Evolutionary conservation across 208 protist species (phyloP).

Genomic region (Acanthamoeba triangularis): DNA sequence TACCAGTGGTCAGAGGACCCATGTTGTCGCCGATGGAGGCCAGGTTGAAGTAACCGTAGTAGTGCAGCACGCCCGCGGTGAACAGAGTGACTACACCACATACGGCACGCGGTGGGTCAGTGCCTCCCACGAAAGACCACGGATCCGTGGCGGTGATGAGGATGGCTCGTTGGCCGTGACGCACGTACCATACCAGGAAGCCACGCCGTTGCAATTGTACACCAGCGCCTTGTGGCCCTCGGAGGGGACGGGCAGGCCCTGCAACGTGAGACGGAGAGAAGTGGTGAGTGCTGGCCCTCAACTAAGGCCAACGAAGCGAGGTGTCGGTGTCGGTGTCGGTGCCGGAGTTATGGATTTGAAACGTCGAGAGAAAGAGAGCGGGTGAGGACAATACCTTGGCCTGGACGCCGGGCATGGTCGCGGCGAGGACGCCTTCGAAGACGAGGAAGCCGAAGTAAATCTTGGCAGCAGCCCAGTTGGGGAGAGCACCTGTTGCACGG

Average conservation of each 20-base stretch:
- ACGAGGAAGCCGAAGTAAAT: conserved; percentile 76
- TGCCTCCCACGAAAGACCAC: not conserved
- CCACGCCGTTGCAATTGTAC: conserved; percentile 95
- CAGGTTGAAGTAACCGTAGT: conserved; percentile 55
- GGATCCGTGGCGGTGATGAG: conserved; percentile 74
- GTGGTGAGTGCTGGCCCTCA: conserved; percentile 81
- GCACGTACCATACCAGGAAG: conserved; percentile 93
- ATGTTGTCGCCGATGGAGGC: conserved; percentile 18
- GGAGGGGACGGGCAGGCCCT: conserved; percentile 90
- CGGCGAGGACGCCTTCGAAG: conserved; percentile 92
- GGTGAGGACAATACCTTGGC: not conserved
- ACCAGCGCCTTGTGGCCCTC: conserved; percentile 89
- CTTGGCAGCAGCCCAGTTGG: conserved; percentile 83
- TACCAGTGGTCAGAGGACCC: conserved; percentile 46
- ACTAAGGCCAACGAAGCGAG: not conserved
- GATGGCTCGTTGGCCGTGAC: not conserved
- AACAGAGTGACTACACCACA: not conserved
- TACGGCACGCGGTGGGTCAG: not conserved
- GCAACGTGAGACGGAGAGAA: conserved; percentile 89
- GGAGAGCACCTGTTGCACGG: conserved; percentile 87
- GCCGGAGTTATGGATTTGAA: too few relatives aligned
- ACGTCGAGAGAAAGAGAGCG: too few relatives aligned
- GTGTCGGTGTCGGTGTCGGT: too few relatives aligned
- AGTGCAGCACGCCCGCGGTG: conserved; percentile 30
- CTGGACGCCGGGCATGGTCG: conserved; percentile 92